Percentiles rank a stretch among this genome's conserved stretches.
Conservation (phyloP, 1,284 basidiomycete genomes). For the Sporisorium exsertum region DNA sequence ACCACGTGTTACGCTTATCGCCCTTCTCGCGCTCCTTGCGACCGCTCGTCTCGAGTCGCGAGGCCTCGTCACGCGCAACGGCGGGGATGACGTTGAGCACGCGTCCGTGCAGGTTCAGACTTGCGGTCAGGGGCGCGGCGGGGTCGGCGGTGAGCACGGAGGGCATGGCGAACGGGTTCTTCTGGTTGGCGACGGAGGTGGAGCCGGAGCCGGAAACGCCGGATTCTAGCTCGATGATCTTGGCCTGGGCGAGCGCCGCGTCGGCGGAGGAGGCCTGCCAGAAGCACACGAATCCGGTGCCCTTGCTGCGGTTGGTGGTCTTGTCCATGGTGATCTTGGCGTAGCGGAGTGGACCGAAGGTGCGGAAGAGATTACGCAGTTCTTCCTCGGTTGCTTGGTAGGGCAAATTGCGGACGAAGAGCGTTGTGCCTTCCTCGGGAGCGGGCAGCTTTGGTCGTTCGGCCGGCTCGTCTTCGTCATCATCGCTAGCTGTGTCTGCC, state of each 20-base stretch:
- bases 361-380: slow-evolving; percentile 66
- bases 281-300: slow-evolving; percentile 97
- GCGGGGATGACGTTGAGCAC: slow-evolving; percentile 91
- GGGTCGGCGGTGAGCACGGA: slow-evolving; percentile 83
- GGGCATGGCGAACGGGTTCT: slow-evolving; percentile 64
- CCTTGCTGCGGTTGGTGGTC: slow-evolving; percentile 84
- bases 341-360: slow-evolving; percentile 92
- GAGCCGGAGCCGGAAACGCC: slow-evolving; percentile 22
- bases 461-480: slow-evolving; percentile 59
- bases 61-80: slow-evolving; percentile 88
- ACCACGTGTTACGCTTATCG: slow-evolving; percentile 95
- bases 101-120: slow-evolving; percentile 89
- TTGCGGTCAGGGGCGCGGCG: slow-evolving; percentile 83
- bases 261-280: slow-evolving; percentile 94
- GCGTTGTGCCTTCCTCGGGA: slow-evolving; percentile 78
- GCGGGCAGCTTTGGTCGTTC: slow-evolving; percentile 62
- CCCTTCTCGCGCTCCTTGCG: slow-evolving; percentile 82
- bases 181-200: slow-evolving; percentile 29
- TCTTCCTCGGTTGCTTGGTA: slow-evolving; percentile 77
- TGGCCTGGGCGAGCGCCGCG: slow-evolving; percentile 82
- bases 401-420: slow-evolving; percentile 94
- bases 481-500: slow-evolving; percentile 65
- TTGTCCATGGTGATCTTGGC: slow-evolving; percentile 90
- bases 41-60: slow-evolving; percentile 86
- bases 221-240: slow-evolving; percentile 60